Conservation (phyloP, 805 yeast species). For the Alloascoidea africana region DNA sequence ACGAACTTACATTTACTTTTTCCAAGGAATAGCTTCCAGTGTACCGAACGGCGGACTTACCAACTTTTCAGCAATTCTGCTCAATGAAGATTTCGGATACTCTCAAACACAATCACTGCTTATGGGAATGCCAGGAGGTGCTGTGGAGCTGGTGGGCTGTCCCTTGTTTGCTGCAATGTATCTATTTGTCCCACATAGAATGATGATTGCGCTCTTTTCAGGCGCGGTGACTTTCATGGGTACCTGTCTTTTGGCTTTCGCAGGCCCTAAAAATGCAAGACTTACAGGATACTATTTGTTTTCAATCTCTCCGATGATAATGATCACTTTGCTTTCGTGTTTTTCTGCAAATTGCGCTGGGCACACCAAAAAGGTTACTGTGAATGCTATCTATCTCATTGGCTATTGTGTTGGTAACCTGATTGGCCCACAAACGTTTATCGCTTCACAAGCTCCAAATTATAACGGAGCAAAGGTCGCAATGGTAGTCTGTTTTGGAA, state of each 20-base stretch:
- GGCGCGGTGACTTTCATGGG: constrained; percentile 28
- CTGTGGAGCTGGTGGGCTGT: constrained; percentile 3
- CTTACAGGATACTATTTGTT: constrained; percentile 24
- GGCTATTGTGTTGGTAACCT: constrained; percentile 60
- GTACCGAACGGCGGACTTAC: constrained; percentile 40
- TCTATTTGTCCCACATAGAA: constrained; percentile 7
- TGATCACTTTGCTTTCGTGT: constrained; percentile 32
- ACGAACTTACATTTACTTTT: constrained; percentile 32
- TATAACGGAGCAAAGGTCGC: constrained; percentile 43
- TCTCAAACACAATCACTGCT: constrained; percentile 21
- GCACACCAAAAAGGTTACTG: constrained; percentile 52
- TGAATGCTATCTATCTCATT: constrained; percentile 41
- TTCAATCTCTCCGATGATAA: too few relatives aligned
- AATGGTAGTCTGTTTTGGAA: constrained; percentile 38
- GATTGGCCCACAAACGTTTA: constrained; percentile 63
- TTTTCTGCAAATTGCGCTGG: constrained; percentile 49
- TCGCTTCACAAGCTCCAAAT: constrained; percentile 36
- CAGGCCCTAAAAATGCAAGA: constrained; percentile 19
- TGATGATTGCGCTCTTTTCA: constrained; percentile 29
- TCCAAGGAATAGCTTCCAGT: constrained; percentile 21
- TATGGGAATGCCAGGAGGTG: constrained; percentile 21
- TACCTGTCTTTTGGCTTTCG: constrained; percentile 28
- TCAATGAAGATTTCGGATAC: constrained; percentile 18
- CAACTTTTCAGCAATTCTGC: constrained; percentile 30
- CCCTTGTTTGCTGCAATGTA: constrained; percentile 7